Percentiles rank a stretch among this genome's conserved stretches.
phyloP scores from a whole-genome alignment of 805 yeast species.

The Middelhovenomyces tepae region DNA sequence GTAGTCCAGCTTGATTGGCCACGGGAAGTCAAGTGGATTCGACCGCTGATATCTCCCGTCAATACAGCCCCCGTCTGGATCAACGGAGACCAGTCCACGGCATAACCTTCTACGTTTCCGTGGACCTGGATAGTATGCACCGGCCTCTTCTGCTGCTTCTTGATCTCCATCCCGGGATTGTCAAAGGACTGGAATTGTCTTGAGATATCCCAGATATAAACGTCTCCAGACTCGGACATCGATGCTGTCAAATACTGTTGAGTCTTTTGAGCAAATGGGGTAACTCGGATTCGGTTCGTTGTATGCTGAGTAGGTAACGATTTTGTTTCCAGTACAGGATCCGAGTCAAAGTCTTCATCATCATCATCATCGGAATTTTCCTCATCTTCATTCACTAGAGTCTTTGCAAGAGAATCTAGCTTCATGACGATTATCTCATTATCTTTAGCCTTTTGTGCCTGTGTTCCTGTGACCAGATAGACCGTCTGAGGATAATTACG shows the following conservation, averaged over 20 bases:
- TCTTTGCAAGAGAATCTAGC: constrained; percentile 71
- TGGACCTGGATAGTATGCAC: constrained; percentile 73
- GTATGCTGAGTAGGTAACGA: constrained; percentile 69
- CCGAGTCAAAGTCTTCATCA: constrained; percentile 61
- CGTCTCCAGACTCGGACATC: constrained; percentile 87
- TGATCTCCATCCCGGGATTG: constrained; percentile 75
- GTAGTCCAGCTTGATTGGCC: constrained; percentile 74
- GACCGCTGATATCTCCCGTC: constrained; percentile 84
- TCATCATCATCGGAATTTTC: constrained; percentile 68
- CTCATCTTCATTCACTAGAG: constrained; percentile 75
- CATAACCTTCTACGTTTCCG: constrained; percentile 96
- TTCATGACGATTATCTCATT: constrained; percentile 83
- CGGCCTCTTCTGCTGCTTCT: constrained; percentile 72
- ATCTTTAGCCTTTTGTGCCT: constrained; percentile 78
- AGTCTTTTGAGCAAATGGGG: constrained; percentile 64
- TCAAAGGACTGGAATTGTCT: constrained; percentile 77
- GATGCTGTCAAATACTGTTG: constrained; percentile 84
- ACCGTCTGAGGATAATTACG: constrained; percentile 82
- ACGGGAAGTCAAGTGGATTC: constrained; percentile 69
- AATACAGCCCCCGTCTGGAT: constrained; percentile 70
- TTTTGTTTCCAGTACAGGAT: constrained; percentile 84
- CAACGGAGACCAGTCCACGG: constrained; percentile 92
- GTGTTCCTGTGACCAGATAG: constrained; percentile 86
- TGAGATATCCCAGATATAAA: constrained; percentile 69
- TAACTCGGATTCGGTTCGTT: constrained; percentile 79